phyloP scores from a whole-genome alignment of 2,329 filamentous ascomycete species.

The Fusarium sp. region DNA sequence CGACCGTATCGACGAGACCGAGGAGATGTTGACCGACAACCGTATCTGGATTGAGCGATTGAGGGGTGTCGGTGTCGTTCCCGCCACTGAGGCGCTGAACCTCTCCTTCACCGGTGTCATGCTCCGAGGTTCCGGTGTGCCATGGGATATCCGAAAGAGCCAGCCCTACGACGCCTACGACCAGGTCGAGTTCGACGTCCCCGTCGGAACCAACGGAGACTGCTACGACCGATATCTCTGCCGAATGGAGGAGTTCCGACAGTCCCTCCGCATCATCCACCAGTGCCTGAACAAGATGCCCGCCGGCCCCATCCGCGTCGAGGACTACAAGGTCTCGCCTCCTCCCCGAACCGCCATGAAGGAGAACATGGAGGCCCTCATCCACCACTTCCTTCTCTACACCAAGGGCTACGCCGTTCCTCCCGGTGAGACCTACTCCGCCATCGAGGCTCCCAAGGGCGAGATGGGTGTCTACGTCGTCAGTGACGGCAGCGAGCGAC shows the following conservation, averaged over 20 bases:
- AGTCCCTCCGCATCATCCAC: slow-evolving; percentile 97
- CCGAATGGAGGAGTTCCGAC: slow-evolving; percentile 99
- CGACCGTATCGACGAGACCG: slow-evolving; percentile 98
- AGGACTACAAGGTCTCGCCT: slow-evolving; percentile 98
- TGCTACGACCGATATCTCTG: slow-evolving; percentile 99
- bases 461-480: slow-evolving; percentile 99
- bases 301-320: slow-evolving; percentile 89
- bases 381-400: slow-evolving; percentile 98
- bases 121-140: slow-evolving; percentile 95
- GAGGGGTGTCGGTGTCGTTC: slow-evolving; percentile 90
- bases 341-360: slow-evolving; percentile 99
- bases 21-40: slow-evolving; percentile 98
- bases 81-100: slow-evolving; percentile 94
- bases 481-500: slow-evolving; percentile 94
- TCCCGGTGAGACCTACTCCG: slow-evolving; percentile 97
- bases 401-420: slow-evolving; percentile 98
- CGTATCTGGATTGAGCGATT: slow-evolving; percentile 98
- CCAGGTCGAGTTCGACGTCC: slow-evolving; percentile 97
- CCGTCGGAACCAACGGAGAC: slow-evolving; percentile 95
- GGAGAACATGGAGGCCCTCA: slow-evolving; percentile 99
- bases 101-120: slow-evolving; percentile 97
- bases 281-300: slow-evolving; percentile 99
- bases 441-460: slow-evolving; percentile 99
- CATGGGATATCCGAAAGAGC: slow-evolving; percentile 96
- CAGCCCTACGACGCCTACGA: slow-evolving; percentile 98